These are phyloP conservation scores for Lichtheimia ornata DNA, from an alignment of 371 early-diverging fungal genomes.

Conservation along the genomic window DNA sequence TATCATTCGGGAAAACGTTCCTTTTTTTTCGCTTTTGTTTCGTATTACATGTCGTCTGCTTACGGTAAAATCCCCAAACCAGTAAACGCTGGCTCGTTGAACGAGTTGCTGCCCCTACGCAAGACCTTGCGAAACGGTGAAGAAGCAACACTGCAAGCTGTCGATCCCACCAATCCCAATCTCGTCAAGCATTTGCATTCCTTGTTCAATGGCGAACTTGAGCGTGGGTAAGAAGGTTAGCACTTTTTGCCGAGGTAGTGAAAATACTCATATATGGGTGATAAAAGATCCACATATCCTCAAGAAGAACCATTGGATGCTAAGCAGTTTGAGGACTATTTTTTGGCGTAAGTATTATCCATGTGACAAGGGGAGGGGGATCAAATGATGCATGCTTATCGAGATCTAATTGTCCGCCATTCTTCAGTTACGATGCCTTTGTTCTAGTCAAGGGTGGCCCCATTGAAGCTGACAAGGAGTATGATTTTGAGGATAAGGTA, in stretches of 20 bases:
- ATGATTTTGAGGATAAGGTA: conserved; percentile 43
- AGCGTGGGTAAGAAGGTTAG: conserved; percentile 47
- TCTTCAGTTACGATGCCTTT: conserved; percentile 55
- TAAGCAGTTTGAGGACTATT: conserved; percentile 57
- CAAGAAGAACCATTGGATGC: conserved; percentile 57
- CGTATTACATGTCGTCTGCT: conserved; percentile 59
- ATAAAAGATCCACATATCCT: conserved; percentile 69
- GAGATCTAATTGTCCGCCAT: too few relatives aligned
- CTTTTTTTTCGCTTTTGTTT: conserved; percentile 10
- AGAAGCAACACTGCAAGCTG: conserved; percentile 27
- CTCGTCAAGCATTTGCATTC: conserved; percentile 48
- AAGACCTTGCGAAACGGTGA: conserved; percentile 36
- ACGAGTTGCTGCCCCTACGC: conserved; percentile 46
- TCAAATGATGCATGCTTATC: not conserved
- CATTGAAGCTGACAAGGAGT: conserved; percentile 22
- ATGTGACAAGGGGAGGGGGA: not conserved
- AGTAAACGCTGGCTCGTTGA: conserved; percentile 21
- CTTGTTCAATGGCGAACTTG: conserved; percentile 69
- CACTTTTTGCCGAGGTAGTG: not conserved
- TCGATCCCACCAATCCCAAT: conserved; percentile 27
- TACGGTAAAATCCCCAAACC: conserved; percentile 64
- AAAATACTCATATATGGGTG: not conserved
- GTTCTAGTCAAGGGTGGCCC: conserved; percentile 40
- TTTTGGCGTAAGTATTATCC: conserved; percentile 36
- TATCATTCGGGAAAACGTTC: conserved; percentile 2